phyloP scores from a whole-genome alignment of 345 rosid genomes.

The Gossypium anomalum region DNA sequence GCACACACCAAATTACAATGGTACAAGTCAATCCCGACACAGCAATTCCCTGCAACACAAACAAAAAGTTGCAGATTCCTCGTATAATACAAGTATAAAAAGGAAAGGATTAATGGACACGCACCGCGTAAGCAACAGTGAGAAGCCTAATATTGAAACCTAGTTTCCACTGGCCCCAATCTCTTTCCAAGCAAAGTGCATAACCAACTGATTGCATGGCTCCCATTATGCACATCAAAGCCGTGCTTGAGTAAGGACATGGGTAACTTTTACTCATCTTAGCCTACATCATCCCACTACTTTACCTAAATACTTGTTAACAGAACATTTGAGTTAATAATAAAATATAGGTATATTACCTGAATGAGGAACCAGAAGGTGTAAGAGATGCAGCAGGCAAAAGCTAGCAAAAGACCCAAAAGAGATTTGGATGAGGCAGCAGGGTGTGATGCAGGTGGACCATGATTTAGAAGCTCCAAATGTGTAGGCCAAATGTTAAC shows the following conservation, averaged over 20 bases:
- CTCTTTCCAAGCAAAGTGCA: conserved; percentile 30
- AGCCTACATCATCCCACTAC: conserved; percentile 19
- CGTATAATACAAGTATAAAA: too few species aligned
- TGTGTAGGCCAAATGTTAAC: conserved; percentile 36
- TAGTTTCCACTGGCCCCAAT: conserved; percentile 38
- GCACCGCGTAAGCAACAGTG: conserved; percentile 35
- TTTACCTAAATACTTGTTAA: too few species aligned
- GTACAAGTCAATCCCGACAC: conserved; percentile 34
- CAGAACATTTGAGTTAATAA: too few species aligned
- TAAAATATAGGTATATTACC: conserved; percentile 4
- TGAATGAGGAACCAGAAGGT: conserved; percentile 34
- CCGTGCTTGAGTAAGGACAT: conserved; percentile 38
- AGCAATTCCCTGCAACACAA: conserved; percentile 26
- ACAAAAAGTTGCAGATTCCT: too few species aligned
- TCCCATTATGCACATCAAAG: conserved; percentile 43
- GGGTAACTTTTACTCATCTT: conserved; percentile 34
- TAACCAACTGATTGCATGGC: conserved; percentile 23
- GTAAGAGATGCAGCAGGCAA: conserved; percentile 26
- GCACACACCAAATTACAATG: conserved; percentile 36
- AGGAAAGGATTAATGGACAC: too few species aligned
- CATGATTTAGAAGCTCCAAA: conserved; percentile 16
- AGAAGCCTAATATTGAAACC: conserved; percentile 50
- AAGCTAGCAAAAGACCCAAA: conserved; percentile 24
- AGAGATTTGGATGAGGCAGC: conserved; percentile 5
- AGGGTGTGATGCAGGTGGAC: neutral